Percentiles rank a stretch among this genome's conserved stretches.
phyloP scores from a whole-genome alignment of 192 early-diverging fungal species.

The Dimargaris xerosporica region DNA sequence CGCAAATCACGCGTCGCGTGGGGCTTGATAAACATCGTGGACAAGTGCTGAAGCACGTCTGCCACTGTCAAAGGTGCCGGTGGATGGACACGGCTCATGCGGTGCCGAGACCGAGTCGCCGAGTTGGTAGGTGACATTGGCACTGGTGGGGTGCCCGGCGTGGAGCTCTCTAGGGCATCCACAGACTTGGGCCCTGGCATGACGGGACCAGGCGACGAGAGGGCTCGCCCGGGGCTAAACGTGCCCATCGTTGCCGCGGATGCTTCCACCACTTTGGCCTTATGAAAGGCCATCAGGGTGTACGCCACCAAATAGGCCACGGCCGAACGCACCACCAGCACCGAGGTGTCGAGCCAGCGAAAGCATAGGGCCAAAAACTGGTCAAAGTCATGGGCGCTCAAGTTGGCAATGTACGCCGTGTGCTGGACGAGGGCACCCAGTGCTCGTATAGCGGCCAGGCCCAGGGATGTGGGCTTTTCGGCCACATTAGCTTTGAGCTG shows the following conservation, averaged over 20 bases:
- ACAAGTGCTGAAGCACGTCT: conserved; percentile 55
- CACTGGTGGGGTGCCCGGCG: not conserved
- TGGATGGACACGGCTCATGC: conserved; percentile 9
- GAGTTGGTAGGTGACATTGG: not conserved
- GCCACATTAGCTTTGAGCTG: conserved; percentile 38
- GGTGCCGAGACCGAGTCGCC: conserved; percentile 3
- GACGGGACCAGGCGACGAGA: not conserved
- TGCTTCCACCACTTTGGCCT: not conserved
- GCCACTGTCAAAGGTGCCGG: conserved; percentile 32
- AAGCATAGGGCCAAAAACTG: not conserved
- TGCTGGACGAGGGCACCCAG: conserved; percentile 17
- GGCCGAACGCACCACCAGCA: not conserved
- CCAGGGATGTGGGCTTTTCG: conserved; percentile 49
- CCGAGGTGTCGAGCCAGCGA: conserved; percentile 6
- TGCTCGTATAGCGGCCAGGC: conserved; percentile 14
- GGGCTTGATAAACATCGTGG: conserved; percentile 35
- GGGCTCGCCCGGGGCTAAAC: not conserved
- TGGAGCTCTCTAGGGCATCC: not conserved
- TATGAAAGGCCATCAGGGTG: conserved; percentile 11
- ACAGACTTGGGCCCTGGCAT: not conserved
- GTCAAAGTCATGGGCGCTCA: conserved; percentile 16
- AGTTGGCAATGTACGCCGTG: conserved; percentile 14
- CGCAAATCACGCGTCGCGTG: conserved; percentile 52
- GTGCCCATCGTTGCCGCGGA: not conserved
- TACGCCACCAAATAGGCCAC: conserved; percentile 6